A percentile compares a stretch with the other conserved stretches of the same genome.
These are phyloP conservation scores for Geranomyces michiganensis DNA, from an alignment of 192 early-diverging fungal genomes.

Conservation along the genomic window DNA sequence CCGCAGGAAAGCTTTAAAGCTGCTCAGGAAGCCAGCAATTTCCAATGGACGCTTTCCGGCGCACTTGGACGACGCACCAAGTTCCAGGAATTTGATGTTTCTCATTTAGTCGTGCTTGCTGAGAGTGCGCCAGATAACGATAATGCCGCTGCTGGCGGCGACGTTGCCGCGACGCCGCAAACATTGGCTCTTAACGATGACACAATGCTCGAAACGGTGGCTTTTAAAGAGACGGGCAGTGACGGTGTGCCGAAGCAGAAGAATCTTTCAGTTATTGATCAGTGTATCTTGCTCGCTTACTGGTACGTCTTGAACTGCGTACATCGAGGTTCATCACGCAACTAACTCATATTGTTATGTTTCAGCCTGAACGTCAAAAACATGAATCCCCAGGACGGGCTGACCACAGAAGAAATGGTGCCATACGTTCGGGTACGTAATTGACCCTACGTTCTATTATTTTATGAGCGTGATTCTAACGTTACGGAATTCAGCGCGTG, in stretches of 20 bases:
- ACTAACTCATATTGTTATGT: not conserved
- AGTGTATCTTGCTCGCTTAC: slow-evolving; percentile 84
- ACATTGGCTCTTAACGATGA: slow-evolving; percentile 85
- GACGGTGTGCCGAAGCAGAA: slow-evolving; percentile 41
- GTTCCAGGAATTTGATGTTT: slow-evolving; percentile 86
- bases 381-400: slow-evolving; percentile 88
- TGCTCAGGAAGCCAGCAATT: slow-evolving; percentile 77
- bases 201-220: slow-evolving; percentile 81
- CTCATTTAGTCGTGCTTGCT: slow-evolving; percentile 91
- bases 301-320: slow-evolving; percentile 31
- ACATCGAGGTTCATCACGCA: not conserved
- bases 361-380: slow-evolving; percentile 89
- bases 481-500: slow-evolving; percentile 60
- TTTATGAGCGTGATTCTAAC: not conserved
- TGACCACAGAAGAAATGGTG: slow-evolving; percentile 95
- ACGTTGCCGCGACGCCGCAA: slow-evolving; percentile 33
- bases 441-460: not conserved
- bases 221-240: slow-evolving; percentile 55
- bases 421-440: slow-evolving; percentile 76
- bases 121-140: slow-evolving; percentile 55
- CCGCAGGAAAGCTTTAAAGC: slow-evolving; percentile 52
- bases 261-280: slow-evolving; percentile 80
- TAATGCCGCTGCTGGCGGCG: slow-evolving; percentile 26
- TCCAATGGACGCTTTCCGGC: slow-evolving; percentile 87
- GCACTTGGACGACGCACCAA: slow-evolving; percentile 88